Percentiles rank a stretch among this genome's conserved stretches.
Evolutionary conservation across 2,329 filamentous ascomycete species (phyloP).

Genomic region (Phaeoacremonium minimum): DNA sequence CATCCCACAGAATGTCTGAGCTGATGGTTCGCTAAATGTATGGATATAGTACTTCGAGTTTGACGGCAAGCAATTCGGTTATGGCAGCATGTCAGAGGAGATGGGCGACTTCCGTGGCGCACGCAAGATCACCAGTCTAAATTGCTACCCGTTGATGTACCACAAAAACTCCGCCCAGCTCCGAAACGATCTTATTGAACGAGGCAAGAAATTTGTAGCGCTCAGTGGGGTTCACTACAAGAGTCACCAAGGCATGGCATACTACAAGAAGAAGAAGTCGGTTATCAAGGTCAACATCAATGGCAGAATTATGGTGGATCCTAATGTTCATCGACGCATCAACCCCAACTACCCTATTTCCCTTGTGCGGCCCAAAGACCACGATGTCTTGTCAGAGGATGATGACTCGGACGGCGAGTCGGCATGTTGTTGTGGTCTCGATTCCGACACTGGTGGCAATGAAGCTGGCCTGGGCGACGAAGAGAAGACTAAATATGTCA

Average conservation of each 20-base stretch:
- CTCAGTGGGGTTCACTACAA: conserved; percentile 82
- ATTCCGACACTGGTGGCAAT: conserved; percentile 33
- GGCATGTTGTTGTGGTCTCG: conserved; percentile 31
- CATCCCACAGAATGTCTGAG: too few relatives aligned
- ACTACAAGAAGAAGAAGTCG: conserved; percentile 73
- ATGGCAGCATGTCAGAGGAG: conserved; percentile 65
- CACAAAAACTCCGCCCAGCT: conserved; percentile 68
- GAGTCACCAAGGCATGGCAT: conserved; percentile 78
- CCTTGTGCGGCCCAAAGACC: conserved; percentile 67
- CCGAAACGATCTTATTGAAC: conserved; percentile 64
- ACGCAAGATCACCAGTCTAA: conserved; percentile 74
- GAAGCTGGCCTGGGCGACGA: conserved; percentile 18
- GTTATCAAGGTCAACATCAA: conserved; percentile 80
- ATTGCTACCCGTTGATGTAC: conserved; percentile 74
- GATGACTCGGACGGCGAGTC: conserved; percentile 39
- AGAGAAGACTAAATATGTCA: conserved; percentile 39
- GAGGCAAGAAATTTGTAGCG: conserved; percentile 78
- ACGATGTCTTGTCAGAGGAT: conserved; percentile 51
- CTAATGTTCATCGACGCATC: conserved; percentile 75
- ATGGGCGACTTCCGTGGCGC: conserved; percentile 75
- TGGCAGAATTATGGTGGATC: conserved; percentile 84
- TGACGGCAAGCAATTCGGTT: conserved; percentile 81
- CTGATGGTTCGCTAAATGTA: neutral
- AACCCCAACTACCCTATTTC: conserved; percentile 83
- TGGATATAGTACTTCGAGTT: conserved; percentile 68